These are phyloP conservation scores for Calonectria honghensis DNA, from an alignment of 2,329 filamentous ascomycete genomes.

Conservation along the genomic window DNA sequence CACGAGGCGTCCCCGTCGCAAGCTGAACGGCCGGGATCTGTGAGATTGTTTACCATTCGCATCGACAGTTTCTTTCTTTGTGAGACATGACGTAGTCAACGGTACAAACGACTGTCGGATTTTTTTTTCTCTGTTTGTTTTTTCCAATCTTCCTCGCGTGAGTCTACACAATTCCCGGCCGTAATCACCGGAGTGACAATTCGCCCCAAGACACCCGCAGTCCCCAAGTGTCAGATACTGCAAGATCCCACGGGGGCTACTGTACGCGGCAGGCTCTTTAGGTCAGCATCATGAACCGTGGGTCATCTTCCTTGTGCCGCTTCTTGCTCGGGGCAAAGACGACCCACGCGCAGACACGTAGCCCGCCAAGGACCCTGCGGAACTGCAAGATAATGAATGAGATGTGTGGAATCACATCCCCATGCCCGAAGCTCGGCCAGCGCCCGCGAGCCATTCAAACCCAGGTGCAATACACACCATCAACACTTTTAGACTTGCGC, in stretches of 20 bases:
- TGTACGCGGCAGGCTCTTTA: conserved; percentile 28
- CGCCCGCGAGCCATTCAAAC: neutral
- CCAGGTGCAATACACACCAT: neutral
- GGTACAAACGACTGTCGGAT: neutral
- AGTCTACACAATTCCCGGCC: neutral
- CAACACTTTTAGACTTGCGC: neutral
- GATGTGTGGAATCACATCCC: conserved; percentile 9
- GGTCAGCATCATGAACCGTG: conserved; percentile 34
- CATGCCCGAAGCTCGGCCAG: neutral
- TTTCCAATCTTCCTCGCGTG: neutral
- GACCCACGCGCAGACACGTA: conserved; percentile 33
- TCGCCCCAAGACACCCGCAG: neutral
- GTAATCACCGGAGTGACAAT: conserved; percentile 9
- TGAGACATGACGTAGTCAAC: conserved; percentile 18
- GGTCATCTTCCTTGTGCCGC: conserved; percentile 16
- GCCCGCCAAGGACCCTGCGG: conserved; percentile 9
- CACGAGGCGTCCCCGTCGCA: conserved; percentile 35
- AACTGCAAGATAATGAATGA: conserved; percentile 5
- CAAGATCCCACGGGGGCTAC: conserved; percentile 22
- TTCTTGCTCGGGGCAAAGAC: neutral
- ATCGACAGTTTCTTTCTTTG: neutral
- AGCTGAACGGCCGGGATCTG: conserved; percentile 37
- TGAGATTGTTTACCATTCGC: conserved; percentile 1
- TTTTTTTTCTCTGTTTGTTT: neutral
- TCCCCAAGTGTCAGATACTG: conserved; percentile 15